phyloP scores from a whole-genome alignment of 108 stramenopile species.

The Skeletonema grethae region DNA sequence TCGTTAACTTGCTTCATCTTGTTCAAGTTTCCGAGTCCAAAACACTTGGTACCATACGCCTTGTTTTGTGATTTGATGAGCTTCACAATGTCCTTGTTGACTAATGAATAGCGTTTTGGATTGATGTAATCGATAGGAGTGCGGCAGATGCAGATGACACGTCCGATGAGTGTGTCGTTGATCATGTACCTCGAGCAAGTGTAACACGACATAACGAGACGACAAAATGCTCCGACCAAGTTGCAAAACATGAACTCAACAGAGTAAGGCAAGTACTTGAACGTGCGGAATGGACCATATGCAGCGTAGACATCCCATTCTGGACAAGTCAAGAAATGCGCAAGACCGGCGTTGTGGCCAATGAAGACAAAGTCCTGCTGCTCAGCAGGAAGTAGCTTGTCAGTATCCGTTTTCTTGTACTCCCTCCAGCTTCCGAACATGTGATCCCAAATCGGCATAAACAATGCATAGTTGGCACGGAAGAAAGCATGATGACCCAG shows the following conservation, averaged over 20 bases:
- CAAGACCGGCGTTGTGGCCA: conserved; percentile 72
- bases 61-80: conserved; percentile 58
- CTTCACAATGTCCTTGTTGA: conserved; percentile 68
- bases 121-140: conserved; percentile 67
- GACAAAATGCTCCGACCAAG: conserved; percentile 33
- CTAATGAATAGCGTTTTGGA: conserved; percentile 49
- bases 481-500: conserved; percentile 76
- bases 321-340: conserved; percentile 67
- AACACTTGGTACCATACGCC: conserved; percentile 56
- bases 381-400: conserved; percentile 50
- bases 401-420: conserved; percentile 57
- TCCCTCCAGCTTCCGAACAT: conserved; percentile 61
- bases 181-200: conserved; percentile 63
- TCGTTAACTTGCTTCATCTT: conserved; percentile 83
- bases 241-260: conserved; percentile 64
- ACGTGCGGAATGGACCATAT: conserved; percentile 58
- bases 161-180: conserved; percentile 59
- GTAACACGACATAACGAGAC: conserved; percentile 54
- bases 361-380: conserved; percentile 76
- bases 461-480: conserved; percentile 64
- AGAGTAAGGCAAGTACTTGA: conserved; percentile 53
- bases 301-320: conserved; percentile 64
- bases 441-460: conserved; percentile 76
- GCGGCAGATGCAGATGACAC: conserved; percentile 64
- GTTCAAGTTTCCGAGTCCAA: conserved; percentile 74